Evolutionary conservation across 495 filamentous ascomycete genomes (phyloP).

Genomic region (Schizothecium vesticola): DNA sequence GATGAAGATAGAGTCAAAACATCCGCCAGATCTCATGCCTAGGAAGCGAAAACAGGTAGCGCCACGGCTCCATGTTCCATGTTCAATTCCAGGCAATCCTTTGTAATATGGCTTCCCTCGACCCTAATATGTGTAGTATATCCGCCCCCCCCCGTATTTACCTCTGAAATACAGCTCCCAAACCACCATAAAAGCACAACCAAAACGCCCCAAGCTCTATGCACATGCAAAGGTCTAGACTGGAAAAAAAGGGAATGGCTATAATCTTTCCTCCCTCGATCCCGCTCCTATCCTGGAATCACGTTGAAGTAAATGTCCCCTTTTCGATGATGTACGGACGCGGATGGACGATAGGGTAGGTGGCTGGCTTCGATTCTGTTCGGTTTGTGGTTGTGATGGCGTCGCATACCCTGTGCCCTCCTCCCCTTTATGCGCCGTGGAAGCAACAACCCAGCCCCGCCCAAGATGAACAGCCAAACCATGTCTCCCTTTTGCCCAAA

Average conservation of each 20-base stretch:
- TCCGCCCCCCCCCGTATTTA: neutral
- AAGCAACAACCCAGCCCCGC: neutral
- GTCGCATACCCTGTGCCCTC: neutral
- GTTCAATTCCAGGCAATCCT: neutral
- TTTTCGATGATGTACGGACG: neutral
- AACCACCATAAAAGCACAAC: neutral
- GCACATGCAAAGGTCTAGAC: neutral
- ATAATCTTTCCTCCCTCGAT: neutral
- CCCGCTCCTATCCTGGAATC: neutral
- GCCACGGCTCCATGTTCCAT: neutral
- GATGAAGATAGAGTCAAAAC: neutral
- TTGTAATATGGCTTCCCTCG: neutral
- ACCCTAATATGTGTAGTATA: neutral
- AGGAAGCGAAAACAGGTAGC: neutral
- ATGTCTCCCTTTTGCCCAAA: neutral
- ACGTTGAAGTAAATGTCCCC: neutral
- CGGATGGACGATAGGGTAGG: too few species aligned
- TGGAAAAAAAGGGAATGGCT: neutral
- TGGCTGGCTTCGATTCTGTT: neutral
- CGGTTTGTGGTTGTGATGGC: neutral
- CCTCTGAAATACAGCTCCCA: neutral
- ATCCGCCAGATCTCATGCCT: neutral
- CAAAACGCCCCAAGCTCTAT: neutral
- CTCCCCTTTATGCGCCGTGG: neutral
- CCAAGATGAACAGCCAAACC: neutral